A percentile compares a stretch with the other conserved stretches of the same genome.
Conservation (phyloP, 2,329 filamentous ascomycete species). For the Alternaria hordeiaustralica region DNA sequence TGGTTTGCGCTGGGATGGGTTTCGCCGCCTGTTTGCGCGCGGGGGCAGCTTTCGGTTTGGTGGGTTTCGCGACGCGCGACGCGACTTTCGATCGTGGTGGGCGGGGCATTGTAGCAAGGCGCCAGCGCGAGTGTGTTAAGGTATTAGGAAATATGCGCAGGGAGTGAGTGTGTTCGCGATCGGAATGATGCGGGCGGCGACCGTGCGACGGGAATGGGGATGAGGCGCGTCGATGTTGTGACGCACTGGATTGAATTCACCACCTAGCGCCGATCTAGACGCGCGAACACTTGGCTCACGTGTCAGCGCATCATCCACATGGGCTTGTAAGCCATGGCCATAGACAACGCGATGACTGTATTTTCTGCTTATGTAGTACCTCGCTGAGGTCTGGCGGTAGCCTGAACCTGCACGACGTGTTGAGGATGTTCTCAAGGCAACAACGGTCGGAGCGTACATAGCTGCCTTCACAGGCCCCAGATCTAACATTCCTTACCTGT, state of each 20-base stretch:
- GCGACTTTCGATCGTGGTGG: slow-evolving; percentile 47
- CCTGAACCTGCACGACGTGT: neutral
- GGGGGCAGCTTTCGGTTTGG: slow-evolving; percentile 25
- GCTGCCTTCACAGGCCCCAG: neutral
- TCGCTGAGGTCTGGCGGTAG: neutral
- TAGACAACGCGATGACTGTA: neutral
- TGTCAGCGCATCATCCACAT: neutral
- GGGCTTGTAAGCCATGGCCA: neutral
- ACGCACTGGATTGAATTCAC: slow-evolving; percentile 21
- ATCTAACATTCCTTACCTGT: neutral
- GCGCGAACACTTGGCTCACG: slow-evolving; percentile 19
- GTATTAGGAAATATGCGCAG: slow-evolving; percentile 2
- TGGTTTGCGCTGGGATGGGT: slow-evolving; percentile 22
- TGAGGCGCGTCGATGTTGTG: slow-evolving; percentile 21
- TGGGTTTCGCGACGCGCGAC: slow-evolving; percentile 41
- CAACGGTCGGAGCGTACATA: neutral
- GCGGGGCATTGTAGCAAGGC: slow-evolving; percentile 41
- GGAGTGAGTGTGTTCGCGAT: slow-evolving; percentile 10
- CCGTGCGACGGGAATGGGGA: slow-evolving; percentile 11
- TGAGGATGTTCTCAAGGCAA: slow-evolving; percentile 6
- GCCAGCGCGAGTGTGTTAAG: neutral
- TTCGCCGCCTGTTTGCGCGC: slow-evolving; percentile 25
- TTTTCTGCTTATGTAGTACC: neutral
- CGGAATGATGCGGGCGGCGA: slow-evolving; percentile 1
- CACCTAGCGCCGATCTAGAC: slow-evolving; percentile 13